A percentile compares a stretch with the other conserved stretches of the same genome.
These are phyloP conservation scores for Kernera saxatilis DNA, from an alignment of 345 rosid species.

Conservation along the genomic window DNA sequence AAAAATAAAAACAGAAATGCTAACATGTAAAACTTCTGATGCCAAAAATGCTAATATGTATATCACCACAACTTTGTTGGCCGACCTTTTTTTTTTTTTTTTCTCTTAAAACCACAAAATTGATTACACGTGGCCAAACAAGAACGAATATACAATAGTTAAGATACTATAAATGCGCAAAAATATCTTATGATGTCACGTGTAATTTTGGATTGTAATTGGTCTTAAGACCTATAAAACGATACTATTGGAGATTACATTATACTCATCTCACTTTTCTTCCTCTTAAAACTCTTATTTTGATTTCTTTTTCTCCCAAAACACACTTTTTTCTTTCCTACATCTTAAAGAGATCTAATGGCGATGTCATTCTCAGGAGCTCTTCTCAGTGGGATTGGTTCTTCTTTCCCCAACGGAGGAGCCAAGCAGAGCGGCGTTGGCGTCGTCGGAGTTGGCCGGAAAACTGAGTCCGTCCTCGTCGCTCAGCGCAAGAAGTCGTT, in stretches of 20 bases:
- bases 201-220: slow-evolving; percentile 2
- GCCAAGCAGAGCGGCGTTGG: background rate
- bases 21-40: background rate
- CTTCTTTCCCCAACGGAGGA: slow-evolving; percentile 12
- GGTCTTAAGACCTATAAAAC: slow-evolving; percentile 12
- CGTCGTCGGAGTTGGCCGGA: background rate
- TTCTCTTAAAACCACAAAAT: background rate
- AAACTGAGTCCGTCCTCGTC: background rate
- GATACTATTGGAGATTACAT: background rate
- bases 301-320: background rate
- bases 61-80: slow-evolving; percentile 5
- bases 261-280: background rate
- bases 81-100: slow-evolving; percentile 4
- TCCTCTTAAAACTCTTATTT: background rate
- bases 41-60: slow-evolving; percentile 8
- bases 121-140: background rate
- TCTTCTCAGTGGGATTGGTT: slow-evolving; percentile 8
- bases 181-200: slow-evolving; percentile 10
- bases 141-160: background rate
- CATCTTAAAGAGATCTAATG: background rate
- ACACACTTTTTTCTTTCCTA: background rate
- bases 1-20: background rate
- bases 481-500: slow-evolving; percentile 24
- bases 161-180: background rate
- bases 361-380: slow-evolving; percentile 27